phyloP scores from a whole-genome alignment of 2,329 filamentous ascomycete species.

The Trichoderma simmonsii region DNA sequence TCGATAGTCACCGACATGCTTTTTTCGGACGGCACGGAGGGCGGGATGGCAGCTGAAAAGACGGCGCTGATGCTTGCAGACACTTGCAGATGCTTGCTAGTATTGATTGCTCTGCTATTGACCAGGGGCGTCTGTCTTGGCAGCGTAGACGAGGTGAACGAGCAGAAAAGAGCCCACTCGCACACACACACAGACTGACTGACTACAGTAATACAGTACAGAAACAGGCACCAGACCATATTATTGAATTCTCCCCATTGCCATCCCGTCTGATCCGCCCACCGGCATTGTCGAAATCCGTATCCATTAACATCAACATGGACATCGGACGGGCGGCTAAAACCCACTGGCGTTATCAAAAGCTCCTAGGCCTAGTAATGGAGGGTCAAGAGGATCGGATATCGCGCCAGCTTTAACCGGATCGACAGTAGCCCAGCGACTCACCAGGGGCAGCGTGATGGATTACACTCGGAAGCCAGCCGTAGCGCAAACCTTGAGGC shows the following conservation, averaged over 20 bases:
- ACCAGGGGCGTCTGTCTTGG: neutral
- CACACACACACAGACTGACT: neutral
- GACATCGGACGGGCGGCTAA: neutral
- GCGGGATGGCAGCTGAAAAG: conserved; percentile 12
- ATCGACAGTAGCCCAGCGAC: neutral
- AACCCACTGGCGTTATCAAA: neutral
- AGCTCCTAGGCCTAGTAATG: neutral
- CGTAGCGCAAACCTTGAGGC: conserved; percentile 3
- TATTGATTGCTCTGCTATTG: neutral
- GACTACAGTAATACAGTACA: neutral
- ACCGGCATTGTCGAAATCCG: neutral
- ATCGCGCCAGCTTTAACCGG: conserved; percentile 1
- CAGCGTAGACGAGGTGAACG: conserved; percentile 5
- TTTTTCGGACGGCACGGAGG: neutral
- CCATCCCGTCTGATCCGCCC: neutral
- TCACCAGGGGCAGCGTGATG: neutral
- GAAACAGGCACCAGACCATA: neutral
- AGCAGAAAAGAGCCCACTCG: conserved; percentile 1
- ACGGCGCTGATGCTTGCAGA: neutral
- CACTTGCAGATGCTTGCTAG: neutral
- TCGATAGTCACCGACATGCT: neutral
- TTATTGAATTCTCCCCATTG: neutral
- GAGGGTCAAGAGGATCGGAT: neutral
- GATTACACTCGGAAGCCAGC: conserved; percentile 9
- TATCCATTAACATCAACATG: neutral